Conservation (phyloP, 768 basidiomycete species). For the Paxillus ammoniavirescens region DNA sequence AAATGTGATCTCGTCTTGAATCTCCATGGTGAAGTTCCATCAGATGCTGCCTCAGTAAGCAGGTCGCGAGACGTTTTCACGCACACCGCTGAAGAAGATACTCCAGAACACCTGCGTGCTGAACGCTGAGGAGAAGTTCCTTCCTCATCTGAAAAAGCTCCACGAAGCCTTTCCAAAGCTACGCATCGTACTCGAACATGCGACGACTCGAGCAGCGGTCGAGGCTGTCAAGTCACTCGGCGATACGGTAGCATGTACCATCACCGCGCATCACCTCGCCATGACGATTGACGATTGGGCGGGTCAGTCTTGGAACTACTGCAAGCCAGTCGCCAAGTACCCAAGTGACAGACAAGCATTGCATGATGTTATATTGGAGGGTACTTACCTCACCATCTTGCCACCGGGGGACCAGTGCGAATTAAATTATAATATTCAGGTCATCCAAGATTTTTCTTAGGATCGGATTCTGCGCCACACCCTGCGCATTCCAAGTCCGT, state of each 20-base stretch:
- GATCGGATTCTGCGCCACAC: slow-evolving; percentile 96
- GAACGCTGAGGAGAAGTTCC: slow-evolving; percentile 89
- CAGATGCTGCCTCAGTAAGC: slow-evolving; percentile 61
- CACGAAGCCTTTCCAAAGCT: slow-evolving; percentile 83
- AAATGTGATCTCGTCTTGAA: slow-evolving; percentile 92
- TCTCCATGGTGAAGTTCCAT: slow-evolving; percentile 95
- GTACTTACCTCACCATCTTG: slow-evolving; percentile 35
- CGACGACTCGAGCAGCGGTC: slow-evolving; percentile 89
- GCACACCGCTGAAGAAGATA: background rate
- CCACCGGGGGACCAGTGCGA: background rate
- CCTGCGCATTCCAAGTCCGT: slow-evolving; percentile 65
- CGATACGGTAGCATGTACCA: slow-evolving; percentile 88
- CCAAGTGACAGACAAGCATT: slow-evolving; percentile 88
- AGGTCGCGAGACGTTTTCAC: slow-evolving; percentile 1
- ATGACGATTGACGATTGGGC: slow-evolving; percentile 97
- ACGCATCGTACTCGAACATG: slow-evolving; percentile 96
- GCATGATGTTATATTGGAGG: slow-evolving; percentile 71
- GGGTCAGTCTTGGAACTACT: slow-evolving; percentile 92
- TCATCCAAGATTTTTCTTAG: slow-evolving; percentile 94
- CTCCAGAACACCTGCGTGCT: slow-evolving; percentile 83
- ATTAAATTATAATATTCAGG: slow-evolving; percentile 40
- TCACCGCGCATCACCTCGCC: slow-evolving; percentile 94
- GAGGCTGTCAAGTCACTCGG: slow-evolving; percentile 80
- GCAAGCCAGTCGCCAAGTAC: slow-evolving; percentile 97
- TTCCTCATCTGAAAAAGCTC: slow-evolving; percentile 81